Percentiles rank a stretch among this genome's conserved stretches.
Evolutionary conservation across 352 stramenopile genomes (phyloP).

Genomic region (Pythium oligandrum): DNA sequence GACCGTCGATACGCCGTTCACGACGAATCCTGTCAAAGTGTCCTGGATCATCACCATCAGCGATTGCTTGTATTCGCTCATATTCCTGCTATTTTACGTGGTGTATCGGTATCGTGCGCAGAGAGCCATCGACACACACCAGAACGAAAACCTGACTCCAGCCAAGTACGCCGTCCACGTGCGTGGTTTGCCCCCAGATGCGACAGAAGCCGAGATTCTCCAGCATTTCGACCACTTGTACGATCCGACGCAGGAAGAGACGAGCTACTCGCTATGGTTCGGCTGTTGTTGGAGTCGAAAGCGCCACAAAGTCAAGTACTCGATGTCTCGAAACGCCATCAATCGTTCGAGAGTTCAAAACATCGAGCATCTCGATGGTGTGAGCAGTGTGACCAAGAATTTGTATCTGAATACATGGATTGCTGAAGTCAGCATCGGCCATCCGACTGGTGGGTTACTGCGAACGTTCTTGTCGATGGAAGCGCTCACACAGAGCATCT

Average conservation of each 20-base stretch:
- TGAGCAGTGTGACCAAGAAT: neutral
- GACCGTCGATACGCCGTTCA: constrained; percentile 40
- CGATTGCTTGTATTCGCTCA: constrained; percentile 35
- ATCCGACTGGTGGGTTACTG: constrained; percentile 25
- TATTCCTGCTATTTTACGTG: constrained; percentile 35
- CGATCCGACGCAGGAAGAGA: constrained; percentile 21
- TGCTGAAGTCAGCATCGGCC: constrained; percentile 29
- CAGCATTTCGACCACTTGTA: constrained; percentile 33
- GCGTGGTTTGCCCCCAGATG: constrained; percentile 15
- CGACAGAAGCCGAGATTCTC: constrained; percentile 28
- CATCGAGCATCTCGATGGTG: constrained; percentile 13
- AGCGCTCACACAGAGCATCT: constrained; percentile 11
- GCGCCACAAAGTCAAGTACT: constrained; percentile 1
- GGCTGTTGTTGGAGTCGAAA: constrained; percentile 13
- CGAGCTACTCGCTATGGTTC: constrained; percentile 18
- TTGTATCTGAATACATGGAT: constrained; percentile 32
- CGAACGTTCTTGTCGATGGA: constrained; percentile 21
- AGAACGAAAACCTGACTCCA: constrained; percentile 42
- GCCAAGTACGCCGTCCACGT: constrained; percentile 51
- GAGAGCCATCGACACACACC: constrained; percentile 27
- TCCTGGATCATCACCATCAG: constrained; percentile 43
- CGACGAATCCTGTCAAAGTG: constrained; percentile 27
- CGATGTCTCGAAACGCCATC: neutral
- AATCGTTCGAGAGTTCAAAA: constrained; percentile 6
- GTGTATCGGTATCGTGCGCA: constrained; percentile 27